Conservation (phyloP, 805 yeast species). For the Pichia heedii region DNA sequence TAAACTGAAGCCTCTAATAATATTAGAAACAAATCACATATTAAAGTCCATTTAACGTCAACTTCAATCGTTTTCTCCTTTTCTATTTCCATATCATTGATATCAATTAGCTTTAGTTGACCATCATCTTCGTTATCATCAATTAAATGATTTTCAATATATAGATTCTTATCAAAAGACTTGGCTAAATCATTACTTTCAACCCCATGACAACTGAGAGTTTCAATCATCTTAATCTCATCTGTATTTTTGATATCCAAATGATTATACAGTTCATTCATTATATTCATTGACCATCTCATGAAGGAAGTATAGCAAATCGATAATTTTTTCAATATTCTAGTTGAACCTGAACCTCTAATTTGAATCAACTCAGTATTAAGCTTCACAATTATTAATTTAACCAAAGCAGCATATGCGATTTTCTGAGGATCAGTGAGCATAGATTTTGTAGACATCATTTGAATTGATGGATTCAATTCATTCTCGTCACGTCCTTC, state of each 20-base stretch:
- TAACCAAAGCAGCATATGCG: slow-evolving; percentile 83
- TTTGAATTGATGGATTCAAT: slow-evolving; percentile 48
- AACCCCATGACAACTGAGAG: slow-evolving; percentile 75
- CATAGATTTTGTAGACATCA: slow-evolving; percentile 73
- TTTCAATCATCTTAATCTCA: slow-evolving; percentile 82
- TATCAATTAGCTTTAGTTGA: slow-evolving; percentile 14
- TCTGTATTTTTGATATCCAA: slow-evolving; percentile 58
- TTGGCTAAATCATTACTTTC: slow-evolving; percentile 64
- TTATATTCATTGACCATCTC: slow-evolving; percentile 72
- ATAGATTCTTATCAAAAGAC: slow-evolving; percentile 34
- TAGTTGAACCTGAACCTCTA: slow-evolving; percentile 42
- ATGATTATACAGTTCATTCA: slow-evolving; percentile 68
- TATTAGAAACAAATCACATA: slow-evolving; percentile 82
- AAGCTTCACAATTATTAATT: slow-evolving; percentile 68
- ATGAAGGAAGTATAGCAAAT: slow-evolving; percentile 69
- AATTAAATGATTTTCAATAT: slow-evolving; percentile 43
- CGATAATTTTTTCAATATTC: slow-evolving; percentile 51
- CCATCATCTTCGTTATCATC: slow-evolving; percentile 8
- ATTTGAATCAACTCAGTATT: slow-evolving; percentile 67
- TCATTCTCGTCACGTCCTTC: slow-evolving; percentile 27
- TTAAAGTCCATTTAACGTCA: slow-evolving; percentile 86
- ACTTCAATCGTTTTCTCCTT: slow-evolving; percentile 35
- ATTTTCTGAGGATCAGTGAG: slow-evolving; percentile 77
- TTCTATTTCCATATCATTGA: slow-evolving; percentile 24
- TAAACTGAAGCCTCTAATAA: slow-evolving; percentile 76